phyloP scores from a whole-genome alignment of 306 rosid species.

The Vigna radiata region DNA sequence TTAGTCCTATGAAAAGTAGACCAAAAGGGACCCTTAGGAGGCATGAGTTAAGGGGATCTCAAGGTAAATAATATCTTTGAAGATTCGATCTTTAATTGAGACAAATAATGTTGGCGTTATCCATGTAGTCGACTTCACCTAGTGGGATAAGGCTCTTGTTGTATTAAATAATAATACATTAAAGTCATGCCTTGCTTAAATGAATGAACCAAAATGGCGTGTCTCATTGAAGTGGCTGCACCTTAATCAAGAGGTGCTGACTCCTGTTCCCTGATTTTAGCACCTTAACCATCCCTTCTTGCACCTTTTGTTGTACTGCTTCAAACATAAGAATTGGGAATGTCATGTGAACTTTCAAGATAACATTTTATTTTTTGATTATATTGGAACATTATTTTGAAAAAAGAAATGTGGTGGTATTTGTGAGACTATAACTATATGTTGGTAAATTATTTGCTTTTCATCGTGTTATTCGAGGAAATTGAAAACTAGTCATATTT shows the following conservation, averaged over 20 bases:
- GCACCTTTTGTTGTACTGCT: conserved; percentile 13
- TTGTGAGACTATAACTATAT: conserved; percentile 13
- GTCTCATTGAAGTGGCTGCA: neutral
- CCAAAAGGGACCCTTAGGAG: neutral
- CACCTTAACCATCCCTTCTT: neutral
- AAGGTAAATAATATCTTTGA: neutral
- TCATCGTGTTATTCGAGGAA: conserved; percentile 28
- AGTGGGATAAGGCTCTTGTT: neutral
- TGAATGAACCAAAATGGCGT: neutral
- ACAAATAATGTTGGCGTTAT: too few relatives aligned
- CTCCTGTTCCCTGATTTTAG: neutral
- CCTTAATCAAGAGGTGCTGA: conserved; percentile 17
- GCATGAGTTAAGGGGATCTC: neutral
- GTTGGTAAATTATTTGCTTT: conserved; percentile 37
- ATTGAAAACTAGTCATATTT: neutral
- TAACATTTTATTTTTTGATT: neutral
- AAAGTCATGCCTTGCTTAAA: neutral
- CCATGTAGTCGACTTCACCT: neutral
- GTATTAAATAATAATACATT: neutral
- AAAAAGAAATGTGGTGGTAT: neutral
- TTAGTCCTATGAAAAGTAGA: neutral
- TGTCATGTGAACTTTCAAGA: neutral
- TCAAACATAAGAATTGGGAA: conserved; percentile 5
- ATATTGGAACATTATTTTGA: conserved; percentile 16
- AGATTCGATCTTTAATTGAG: neutral